phyloP scores from a whole-genome alignment of 148 eudicot species.

The Nepenthes mirabilis region DNA sequence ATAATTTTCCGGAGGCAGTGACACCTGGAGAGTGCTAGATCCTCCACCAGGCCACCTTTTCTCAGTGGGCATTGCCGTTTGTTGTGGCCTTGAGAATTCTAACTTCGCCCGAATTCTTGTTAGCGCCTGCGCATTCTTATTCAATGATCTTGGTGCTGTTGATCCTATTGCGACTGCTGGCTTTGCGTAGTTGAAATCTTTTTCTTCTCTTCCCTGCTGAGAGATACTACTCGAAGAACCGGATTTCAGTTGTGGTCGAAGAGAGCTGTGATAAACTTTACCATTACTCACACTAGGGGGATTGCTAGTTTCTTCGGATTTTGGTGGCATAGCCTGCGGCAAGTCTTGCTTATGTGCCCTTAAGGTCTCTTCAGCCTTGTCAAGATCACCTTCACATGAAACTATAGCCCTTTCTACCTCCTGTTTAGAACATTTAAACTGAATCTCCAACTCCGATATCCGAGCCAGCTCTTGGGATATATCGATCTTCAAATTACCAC shows the following conservation, averaged over 20 bases:
- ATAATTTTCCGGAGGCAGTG: slow-evolving; percentile 42
- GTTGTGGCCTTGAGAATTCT: slow-evolving; percentile 67
- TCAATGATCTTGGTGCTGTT: slow-evolving; percentile 22
- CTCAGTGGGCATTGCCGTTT: slow-evolving; percentile 29
- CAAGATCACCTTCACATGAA: slow-evolving; percentile 80
- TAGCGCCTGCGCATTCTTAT: slow-evolving; percentile 34
- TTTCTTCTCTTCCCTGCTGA: slow-evolving; percentile 69
- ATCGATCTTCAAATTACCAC: slow-evolving; percentile 76
- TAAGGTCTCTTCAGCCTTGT: slow-evolving; percentile 63
- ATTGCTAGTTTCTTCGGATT: slow-evolving; percentile 58
- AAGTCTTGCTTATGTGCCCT: slow-evolving; percentile 48
- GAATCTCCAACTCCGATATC: slow-evolving; percentile 61
- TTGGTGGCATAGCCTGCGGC: slow-evolving; percentile 22
- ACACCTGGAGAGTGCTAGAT: slow-evolving; percentile 52
- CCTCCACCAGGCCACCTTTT: slow-evolving; percentile 58
- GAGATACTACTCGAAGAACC: slow-evolving; percentile 9
- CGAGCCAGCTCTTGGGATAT: slow-evolving; percentile 80
- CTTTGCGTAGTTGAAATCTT: slow-evolving; percentile 61
- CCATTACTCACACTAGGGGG: slow-evolving; percentile 29
- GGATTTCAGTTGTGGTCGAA: slow-evolving; percentile 38
- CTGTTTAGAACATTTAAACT: slow-evolving; percentile 64
- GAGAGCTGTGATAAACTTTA: slow-evolving; percentile 33
- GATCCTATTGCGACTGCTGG: slow-evolving; percentile 28
- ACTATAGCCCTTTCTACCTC: slow-evolving; percentile 74
- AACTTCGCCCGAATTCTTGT: slow-evolving; percentile 43